Percentiles rank a stretch among this genome's conserved stretches.
phyloP scores from a whole-genome alignment of 1,284 basidiomycete genomes.

The Macrocystidia cucumis region DNA sequence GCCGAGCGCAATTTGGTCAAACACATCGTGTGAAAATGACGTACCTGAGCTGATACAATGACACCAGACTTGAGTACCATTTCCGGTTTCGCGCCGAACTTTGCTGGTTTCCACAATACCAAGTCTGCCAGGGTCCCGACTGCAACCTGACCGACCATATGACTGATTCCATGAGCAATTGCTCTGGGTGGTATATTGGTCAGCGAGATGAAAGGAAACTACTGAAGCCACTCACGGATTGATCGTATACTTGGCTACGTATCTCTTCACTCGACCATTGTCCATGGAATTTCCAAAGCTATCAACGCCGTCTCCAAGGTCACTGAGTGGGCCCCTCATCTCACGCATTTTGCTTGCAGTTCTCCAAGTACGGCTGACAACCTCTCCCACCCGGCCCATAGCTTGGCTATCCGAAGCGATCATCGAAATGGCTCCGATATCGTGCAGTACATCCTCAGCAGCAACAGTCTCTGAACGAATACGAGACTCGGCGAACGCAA shows the following conservation, averaged over 20 bases:
- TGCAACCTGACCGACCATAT: conserved; percentile 82
- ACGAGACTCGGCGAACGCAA: conserved; percentile 95
- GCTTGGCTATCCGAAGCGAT: conserved; percentile 95
- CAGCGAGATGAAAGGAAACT: conserved; percentile 2
- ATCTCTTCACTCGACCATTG: conserved; percentile 96
- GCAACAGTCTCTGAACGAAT: conserved; percentile 97
- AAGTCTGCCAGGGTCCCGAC: conserved; percentile 87
- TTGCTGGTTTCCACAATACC: conserved; percentile 89
- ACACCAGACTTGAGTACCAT: conserved; percentile 94
- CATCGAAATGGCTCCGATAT: conserved; percentile 92
- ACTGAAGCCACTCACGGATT: conserved; percentile 71
- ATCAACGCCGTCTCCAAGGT: conserved; percentile 56
- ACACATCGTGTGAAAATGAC: conserved; percentile 13
- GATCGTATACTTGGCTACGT: conserved; percentile 95
- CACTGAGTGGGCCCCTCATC: conserved; percentile 62
- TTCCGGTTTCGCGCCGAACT: conserved; percentile 89
- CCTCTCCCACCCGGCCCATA: conserved; percentile 97
- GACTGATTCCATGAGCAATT: conserved; percentile 89
- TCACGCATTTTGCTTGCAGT: conserved; percentile 94
- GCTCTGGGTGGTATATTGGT: conserved; percentile 45
- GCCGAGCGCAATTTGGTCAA: too few relatives aligned
- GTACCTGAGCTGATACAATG: conserved; percentile 83
- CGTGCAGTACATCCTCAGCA: conserved; percentile 95
- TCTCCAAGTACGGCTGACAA: conserved; percentile 90
- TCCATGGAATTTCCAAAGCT: conserved; percentile 44